A percentile compares a stretch with the other conserved stretches of the same genome.
phyloP scores from a whole-genome alignment of 176 grass and related monocot genomes.

The Guadua angustifolia region DNA sequence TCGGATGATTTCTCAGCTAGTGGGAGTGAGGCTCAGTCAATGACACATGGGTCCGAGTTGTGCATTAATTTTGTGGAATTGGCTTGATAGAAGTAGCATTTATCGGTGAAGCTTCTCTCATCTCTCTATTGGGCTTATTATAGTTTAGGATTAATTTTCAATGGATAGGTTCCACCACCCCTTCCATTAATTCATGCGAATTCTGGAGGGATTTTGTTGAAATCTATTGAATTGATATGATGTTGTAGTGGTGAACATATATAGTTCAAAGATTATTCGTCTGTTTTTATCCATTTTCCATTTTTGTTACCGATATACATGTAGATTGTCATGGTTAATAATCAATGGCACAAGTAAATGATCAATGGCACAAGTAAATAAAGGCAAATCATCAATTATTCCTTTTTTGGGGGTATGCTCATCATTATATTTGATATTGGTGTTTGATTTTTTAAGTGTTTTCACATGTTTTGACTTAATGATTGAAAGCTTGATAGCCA shows the following conservation, averaged over 20 bases:
- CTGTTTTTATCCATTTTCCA: too few species aligned
- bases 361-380: too few species aligned
- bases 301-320: background rate
- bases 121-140: background rate
- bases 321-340: background rate
- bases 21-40: too few species aligned
- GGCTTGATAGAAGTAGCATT: background rate
- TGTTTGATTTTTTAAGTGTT: background rate
- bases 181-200: background rate
- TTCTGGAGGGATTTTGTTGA: background rate
- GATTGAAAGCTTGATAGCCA: background rate
- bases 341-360: too few species aligned
- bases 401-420: background rate
- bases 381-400: too few species aligned
- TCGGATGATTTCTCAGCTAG: background rate
- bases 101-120: background rate
- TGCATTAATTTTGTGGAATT: too few species aligned
- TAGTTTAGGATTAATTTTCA: background rate
- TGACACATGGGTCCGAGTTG: constrained; percentile 19
- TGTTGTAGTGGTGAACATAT: background rate
- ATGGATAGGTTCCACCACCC: background rate
- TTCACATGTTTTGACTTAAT: too few species aligned
- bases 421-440: too few species aligned
- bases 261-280: background rate
- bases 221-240: background rate